Evolutionary conservation across 2,329 filamentous ascomycete species (phyloP).

Genomic region (Monilinia fructigena): DNA sequence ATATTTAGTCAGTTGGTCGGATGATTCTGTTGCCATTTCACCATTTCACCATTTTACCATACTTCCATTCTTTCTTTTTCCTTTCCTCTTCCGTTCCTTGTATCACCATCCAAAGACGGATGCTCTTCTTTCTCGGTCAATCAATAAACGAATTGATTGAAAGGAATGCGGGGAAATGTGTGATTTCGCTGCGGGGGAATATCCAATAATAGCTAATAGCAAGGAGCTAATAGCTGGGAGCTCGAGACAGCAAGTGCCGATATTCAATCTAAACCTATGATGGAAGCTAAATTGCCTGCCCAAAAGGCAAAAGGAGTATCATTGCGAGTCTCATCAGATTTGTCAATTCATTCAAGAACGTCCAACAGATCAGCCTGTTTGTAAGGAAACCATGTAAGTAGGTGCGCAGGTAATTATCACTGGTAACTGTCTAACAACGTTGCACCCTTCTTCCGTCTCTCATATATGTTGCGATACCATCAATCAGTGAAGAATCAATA

Average conservation of each 20-base stretch:
- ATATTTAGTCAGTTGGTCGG: background rate
- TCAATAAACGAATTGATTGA: background rate
- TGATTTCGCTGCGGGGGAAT: slow-evolving; percentile 2
- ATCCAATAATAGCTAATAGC: background rate
- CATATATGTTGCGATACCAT: slow-evolving; percentile 3
- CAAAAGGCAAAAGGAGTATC: background rate
- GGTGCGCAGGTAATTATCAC: background rate
- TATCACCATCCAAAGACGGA: background rate
- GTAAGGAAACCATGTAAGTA: slow-evolving; percentile 1
- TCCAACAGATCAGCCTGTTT: slow-evolving; percentile 17
- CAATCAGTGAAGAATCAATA: background rate
- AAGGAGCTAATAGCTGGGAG: too few relatives aligned
- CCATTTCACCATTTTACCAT: background rate
- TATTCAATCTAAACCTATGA: background rate
- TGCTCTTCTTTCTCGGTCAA: background rate
- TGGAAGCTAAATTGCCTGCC: background rate
- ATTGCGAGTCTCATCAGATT: background rate
- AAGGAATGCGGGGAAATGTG: slow-evolving; percentile 15
- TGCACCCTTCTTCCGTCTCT: slow-evolving; percentile 12
- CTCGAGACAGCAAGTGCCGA: background rate
- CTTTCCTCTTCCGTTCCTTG: background rate
- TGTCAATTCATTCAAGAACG: background rate
- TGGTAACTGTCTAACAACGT: background rate
- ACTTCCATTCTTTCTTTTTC: background rate
- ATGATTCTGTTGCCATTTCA: background rate